Conservation (phyloP, 2,329 filamentous ascomycete species). For the Drechmeria coniospora region DNA sequence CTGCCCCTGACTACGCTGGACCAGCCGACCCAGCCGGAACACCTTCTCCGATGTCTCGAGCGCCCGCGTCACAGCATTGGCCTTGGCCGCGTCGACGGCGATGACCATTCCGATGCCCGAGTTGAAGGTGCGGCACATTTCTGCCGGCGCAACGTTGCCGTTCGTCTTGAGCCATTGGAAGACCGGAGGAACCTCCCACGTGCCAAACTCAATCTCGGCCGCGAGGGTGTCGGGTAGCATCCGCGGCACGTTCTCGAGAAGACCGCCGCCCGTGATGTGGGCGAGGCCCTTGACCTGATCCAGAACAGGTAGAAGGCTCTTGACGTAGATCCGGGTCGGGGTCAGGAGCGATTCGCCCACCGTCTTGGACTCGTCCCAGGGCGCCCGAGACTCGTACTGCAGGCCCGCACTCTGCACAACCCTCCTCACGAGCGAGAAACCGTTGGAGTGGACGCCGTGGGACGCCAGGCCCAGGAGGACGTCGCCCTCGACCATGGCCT, state of each 20-base stretch:
- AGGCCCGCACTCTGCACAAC: slow-evolving; percentile 64
- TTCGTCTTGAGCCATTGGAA: slow-evolving; percentile 73
- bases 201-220: slow-evolving; percentile 62
- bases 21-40: slow-evolving; percentile 58
- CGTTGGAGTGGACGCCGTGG: slow-evolving; percentile 86
- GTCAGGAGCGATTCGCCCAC: slow-evolving; percentile 70
- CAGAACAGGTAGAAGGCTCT: slow-evolving; percentile 53
- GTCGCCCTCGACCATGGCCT: slow-evolving; percentile 67
- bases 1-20: slow-evolving; percentile 31
- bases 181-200: slow-evolving; percentile 63
- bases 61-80: slow-evolving; percentile 39
- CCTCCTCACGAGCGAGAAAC: slow-evolving; percentile 88
- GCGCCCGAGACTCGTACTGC: slow-evolving; percentile 54
- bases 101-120: slow-evolving; percentile 89
- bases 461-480: slow-evolving; percentile 75
- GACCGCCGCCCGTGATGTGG: slow-evolving; percentile 90
- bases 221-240: slow-evolving; percentile 71
- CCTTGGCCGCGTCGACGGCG: slow-evolving; percentile 54
- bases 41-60: slow-evolving; percentile 59
- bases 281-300: slow-evolving; percentile 76
- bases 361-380: slow-evolving; percentile 51
- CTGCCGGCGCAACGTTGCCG: slow-evolving; percentile 54
- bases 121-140: slow-evolving; percentile 93
- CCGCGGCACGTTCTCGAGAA: slow-evolving; percentile 85
- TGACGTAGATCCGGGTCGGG: slow-evolving; percentile 89